Percentiles rank a stretch among this genome's conserved stretches.
These are phyloP conservation scores for Glycyrrhiza uralensis DNA, from an alignment of 306 rosid genomes.

Conservation along the genomic window DNA sequence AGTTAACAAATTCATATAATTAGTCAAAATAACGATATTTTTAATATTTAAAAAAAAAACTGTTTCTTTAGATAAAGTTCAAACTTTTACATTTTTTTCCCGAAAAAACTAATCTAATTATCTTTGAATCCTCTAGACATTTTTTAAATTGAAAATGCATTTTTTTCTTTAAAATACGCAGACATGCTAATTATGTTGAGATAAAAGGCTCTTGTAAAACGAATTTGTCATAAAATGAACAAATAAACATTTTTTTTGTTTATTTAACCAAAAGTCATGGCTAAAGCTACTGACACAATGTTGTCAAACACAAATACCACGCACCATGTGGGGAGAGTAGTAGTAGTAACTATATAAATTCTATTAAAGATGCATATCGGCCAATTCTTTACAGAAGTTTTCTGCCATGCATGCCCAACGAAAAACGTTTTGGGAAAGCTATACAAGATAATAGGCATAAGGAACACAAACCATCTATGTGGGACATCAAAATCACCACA, in stretches of 20 bases:
- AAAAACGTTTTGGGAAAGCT: constrained; percentile 3
- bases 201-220: neutral
- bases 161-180: no score
- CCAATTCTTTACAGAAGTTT: constrained; percentile 8
- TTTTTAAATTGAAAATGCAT: no score
- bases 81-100: no score
- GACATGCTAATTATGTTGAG: no score
- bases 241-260: neutral
- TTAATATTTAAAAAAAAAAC: no score
- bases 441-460: constrained; percentile 3
- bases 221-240: neutral
- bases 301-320: neutral
- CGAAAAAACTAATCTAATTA: no score
- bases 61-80: no score
- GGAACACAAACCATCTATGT: neutral
- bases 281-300: neutral
- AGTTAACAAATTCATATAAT: no score
- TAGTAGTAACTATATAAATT: neutral
- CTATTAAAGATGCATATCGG: neutral
- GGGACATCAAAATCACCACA: constrained; percentile 24
- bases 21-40: no score
- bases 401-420: neutral
- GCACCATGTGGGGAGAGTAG: neutral
- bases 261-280: neutral
- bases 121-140: no score